Evolutionary conservation across 768 basidiomycete genomes (phyloP), one percentile per base, ranked within the genome.

Genomic region (Paxillus involutus): DNA sequence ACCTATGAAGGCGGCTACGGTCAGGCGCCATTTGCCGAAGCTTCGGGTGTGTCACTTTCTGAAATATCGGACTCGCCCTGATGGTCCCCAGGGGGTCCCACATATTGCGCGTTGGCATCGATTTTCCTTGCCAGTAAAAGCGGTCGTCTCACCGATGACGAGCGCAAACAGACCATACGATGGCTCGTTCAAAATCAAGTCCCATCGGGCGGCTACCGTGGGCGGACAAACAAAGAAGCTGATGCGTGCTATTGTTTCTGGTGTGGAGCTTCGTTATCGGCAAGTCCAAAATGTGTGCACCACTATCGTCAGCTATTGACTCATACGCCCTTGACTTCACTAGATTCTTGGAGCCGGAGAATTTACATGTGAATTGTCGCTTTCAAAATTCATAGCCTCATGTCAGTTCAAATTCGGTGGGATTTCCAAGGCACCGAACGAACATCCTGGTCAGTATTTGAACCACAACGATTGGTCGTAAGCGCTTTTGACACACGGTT

Each of bases 221-320:
- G 96, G 2, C 80, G 96, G 21, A 93, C 93, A 2, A 86, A 84
- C 53, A 99, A 99, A 72, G 76, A 79, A 4, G 81, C 88, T 6
- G 96, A 98, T 59, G 91, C 94, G 3, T 99, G 96, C 68, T 99
- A 99, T 70, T 91, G 90, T 59, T 98, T 97, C 70, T 99, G 96
- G 96, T 89, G 88, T 60, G 88, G 91, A 3, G 94, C 86, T 9
- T 78, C 91, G 0, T 70, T 98, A 10, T 71, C 80, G 64, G 95
- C 95, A 57, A 48, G 81, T 67, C 37, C 21, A 29, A 33, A n/a
- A 12, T 33, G 10, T 37, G 51, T 29, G 16, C 35, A 30, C 26
- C 30, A 17, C 21, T 24, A 14, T 49, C n/a, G 19, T 52, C 40
- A 6, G 19, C 47, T 40, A 41, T 40, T 39, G 44, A 42, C 30